Evolutionary conservation across 1,284 basidiomycete genomes (phyloP).

Genomic region (Cryptococcus floricola): DNA sequence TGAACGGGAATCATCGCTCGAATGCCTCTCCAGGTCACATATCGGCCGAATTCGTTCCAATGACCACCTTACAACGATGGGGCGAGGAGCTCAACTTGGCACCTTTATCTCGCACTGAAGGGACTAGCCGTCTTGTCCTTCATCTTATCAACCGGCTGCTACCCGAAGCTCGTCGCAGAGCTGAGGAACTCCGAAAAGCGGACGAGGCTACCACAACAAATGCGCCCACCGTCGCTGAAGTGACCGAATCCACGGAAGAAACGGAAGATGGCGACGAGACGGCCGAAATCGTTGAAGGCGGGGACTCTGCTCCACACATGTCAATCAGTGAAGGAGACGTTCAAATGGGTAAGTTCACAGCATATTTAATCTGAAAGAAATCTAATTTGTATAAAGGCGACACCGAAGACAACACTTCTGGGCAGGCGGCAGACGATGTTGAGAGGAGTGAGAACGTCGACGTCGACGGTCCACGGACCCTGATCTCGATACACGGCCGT

Average conservation of each 20-base stretch:
- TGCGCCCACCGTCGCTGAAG: too few species aligned
- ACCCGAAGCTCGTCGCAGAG: slow-evolving; percentile 62
- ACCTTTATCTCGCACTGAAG: slow-evolving; percentile 71
- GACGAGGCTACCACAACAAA: not conserved
- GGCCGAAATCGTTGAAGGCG: too few species aligned
- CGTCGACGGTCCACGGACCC: slow-evolving; percentile 57
- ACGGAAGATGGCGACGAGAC: too few species aligned
- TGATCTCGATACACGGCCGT: slow-evolving; percentile 83
- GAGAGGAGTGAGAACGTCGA: slow-evolving; percentile 1
- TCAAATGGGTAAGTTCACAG: slow-evolving; percentile 57
- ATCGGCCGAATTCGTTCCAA: slow-evolving; percentile 55
- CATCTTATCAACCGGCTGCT: slow-evolving; percentile 73
- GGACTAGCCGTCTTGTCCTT: slow-evolving; percentile 67
- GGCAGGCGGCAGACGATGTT: not conserved
- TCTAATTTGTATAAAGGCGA: not conserved
- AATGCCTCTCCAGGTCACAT: slow-evolving; percentile 8
- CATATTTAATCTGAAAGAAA: not conserved
- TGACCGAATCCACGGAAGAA: too few species aligned
- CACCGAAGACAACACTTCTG: not conserved
- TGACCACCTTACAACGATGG: slow-evolving; percentile 85
- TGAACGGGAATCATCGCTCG: slow-evolving; percentile 31
- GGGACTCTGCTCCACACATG: slow-evolving; percentile 4
- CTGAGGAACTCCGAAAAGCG: slow-evolving; percentile 39
- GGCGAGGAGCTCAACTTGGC: slow-evolving; percentile 76
- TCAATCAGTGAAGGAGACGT: slow-evolving; percentile 59